A percentile compares a stretch with the other conserved stretches of the same genome.
Evolutionary conservation across 192 early-diverging fungal genomes (phyloP).

Genomic region (Dissophora globulifera): DNA sequence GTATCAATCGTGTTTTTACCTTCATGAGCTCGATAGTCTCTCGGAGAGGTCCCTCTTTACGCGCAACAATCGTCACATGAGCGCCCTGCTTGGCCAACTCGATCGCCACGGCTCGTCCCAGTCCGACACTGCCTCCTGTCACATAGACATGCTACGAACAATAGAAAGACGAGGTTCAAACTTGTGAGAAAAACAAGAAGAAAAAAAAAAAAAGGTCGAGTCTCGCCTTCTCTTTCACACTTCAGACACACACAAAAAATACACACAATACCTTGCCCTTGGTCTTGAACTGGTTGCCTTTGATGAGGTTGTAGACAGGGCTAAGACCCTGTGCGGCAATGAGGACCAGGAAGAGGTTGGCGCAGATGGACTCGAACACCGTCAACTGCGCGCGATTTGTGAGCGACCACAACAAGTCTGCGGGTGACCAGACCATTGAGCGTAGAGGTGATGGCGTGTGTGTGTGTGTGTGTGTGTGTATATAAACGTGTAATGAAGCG

Average conservation of each 20-base stretch:
- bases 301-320: slow-evolving; percentile 31
- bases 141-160: slow-evolving; percentile 80
- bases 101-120: slow-evolving; percentile 72
- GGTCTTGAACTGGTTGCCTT: slow-evolving; percentile 38
- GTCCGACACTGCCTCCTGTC: slow-evolving; percentile 80
- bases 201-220: too few species aligned
- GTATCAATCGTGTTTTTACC: slow-evolving; percentile 3
- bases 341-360: slow-evolving; percentile 31
- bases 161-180: too few species aligned
- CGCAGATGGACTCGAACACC: slow-evolving; percentile 42
- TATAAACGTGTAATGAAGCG: too few species aligned
- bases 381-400: slow-evolving; percentile 24
- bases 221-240: too few species aligned
- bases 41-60: slow-evolving; percentile 56
- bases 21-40: slow-evolving; percentile 69
- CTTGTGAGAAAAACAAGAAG: too few species aligned
- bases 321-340: slow-evolving; percentile 17
- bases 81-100: slow-evolving; percentile 75
- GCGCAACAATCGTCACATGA: slow-evolving; percentile 75
- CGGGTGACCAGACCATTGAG: slow-evolving; percentile 48
- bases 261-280: slow-evolving; percentile 35
- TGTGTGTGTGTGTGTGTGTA: too few species aligned
- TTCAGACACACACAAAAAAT: too few species aligned
- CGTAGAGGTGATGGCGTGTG: too few species aligned
- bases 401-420: slow-evolving; percentile 45